phyloP scores from a whole-genome alignment of 1,139 yeast genomes.

The Scheffersomyces lignicola region DNA sequence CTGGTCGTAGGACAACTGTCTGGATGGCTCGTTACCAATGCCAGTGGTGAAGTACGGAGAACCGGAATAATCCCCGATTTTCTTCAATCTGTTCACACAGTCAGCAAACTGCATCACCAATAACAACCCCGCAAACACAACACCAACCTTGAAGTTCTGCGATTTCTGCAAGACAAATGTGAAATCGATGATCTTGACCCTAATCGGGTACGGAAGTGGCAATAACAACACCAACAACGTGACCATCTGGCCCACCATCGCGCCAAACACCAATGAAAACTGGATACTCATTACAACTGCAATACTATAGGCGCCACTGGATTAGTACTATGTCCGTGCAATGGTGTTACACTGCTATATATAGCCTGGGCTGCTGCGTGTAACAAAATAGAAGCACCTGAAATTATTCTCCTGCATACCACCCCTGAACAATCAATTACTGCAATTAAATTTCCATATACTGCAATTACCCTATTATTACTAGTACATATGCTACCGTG shows the following conservation, averaged over 20 bases:
- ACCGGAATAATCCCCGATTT: slow-evolving; percentile 19
- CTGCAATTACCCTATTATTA: too few species aligned
- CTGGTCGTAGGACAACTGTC: slow-evolving; percentile 34
- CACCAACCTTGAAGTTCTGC: slow-evolving; percentile 50
- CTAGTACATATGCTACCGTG: too few species aligned
- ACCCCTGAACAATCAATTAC: too few species aligned
- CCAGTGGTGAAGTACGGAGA: slow-evolving; percentile 26
- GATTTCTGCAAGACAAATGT: slow-evolving; percentile 37
- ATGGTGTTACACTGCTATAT: too few species aligned
- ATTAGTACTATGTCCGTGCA: too few species aligned
- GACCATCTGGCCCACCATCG: slow-evolving; percentile 56
- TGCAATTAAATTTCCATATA: too few species aligned
- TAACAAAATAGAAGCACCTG: too few species aligned
- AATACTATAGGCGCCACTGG: too few species aligned
- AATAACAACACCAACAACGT: slow-evolving; percentile 52
- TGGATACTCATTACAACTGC: slow-evolving; percentile 41
- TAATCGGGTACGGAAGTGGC: slow-evolving; percentile 61
- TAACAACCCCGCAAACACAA: slow-evolving; percentile 44
- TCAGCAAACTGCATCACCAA: slow-evolving; percentile 60
- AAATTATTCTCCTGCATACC: slow-evolving; percentile 4
- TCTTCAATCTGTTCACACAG: slow-evolving; percentile 50
- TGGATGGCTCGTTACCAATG: slow-evolving; percentile 6
- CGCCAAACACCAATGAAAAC: slow-evolving; percentile 43
- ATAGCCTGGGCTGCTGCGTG: too few species aligned
- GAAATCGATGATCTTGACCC: slow-evolving; percentile 44